Base-by-base conservation (phyloP, 805 yeast genomes). In the Dipodascus geniculatus region DNA sequence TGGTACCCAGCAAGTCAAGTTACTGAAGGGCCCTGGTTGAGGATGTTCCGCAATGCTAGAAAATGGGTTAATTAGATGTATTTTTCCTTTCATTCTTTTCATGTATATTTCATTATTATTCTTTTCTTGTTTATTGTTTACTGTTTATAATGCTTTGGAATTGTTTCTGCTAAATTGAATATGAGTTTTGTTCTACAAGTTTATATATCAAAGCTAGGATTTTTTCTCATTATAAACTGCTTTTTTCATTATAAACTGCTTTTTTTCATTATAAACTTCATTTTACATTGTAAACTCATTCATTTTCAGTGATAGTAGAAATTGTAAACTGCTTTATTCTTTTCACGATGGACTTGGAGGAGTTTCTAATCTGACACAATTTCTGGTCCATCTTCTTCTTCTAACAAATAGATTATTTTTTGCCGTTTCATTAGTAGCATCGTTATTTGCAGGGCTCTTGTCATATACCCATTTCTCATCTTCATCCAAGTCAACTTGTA, bases 11-110 rank as follows among this genome's bases (percentile, higher is more conserved):
- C 77, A 51, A 76, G 72, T 23, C 72, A 74, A 53, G 87, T 95
- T 90, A 84, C 81, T 53, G 85, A 82, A 28, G 96, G 96, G 53
- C 99, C 99, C 51, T 93, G 99, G 99, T 81, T 93, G 60, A 80
- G 88, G 68, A 71, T 93, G 70, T 93, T 93, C 75, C 80, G 85
- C 71, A 86, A 87, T 59, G 98, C 96, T 48, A 83, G 99, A 76
- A 79, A 77, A 65, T 93, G 98, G 98, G 96, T 88, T 57, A 61
- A 63, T 54, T 61, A 38, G 44, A n/a, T 38, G n/a, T n/a, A n/a
- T n/a, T n/a, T n/a, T n/a, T n/a, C n/a, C n/a, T n/a, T n/a, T n/a
- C n/a, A n/a, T 38, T 9, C 14, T 28, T 28, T 6, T 28, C 33
- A 28, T 28, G 33, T 28, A 28, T 28, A 28, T 28, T 28, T 28